Percentiles rank a stretch among this genome's conserved stretches.
Evolutionary conservation across 2,329 filamentous ascomycete species (phyloP).

Genomic region (Penicillium sp.): DNA sequence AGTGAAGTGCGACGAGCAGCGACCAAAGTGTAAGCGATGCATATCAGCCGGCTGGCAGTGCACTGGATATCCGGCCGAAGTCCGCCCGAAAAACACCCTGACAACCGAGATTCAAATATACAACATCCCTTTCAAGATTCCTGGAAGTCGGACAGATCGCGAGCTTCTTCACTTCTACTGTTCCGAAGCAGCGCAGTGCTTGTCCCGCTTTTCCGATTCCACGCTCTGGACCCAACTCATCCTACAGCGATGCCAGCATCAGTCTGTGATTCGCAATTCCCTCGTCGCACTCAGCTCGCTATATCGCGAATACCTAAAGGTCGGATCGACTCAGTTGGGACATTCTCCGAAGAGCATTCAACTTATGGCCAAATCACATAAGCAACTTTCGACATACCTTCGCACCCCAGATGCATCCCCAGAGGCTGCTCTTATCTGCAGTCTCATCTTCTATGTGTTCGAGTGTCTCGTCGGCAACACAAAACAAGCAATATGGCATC

Average conservation of each 20-base stretch:
- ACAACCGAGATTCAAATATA: constrained; percentile 26
- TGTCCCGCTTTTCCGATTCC: constrained; percentile 24
- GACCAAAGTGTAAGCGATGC: constrained; percentile 28
- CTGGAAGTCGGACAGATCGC: constrained; percentile 28
- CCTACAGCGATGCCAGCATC: constrained; percentile 25
- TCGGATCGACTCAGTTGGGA: not conserved
- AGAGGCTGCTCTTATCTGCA: constrained; percentile 30
- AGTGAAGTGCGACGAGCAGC: constrained; percentile 34
- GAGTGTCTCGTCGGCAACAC: constrained; percentile 30
- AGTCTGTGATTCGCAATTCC: constrained; percentile 27
- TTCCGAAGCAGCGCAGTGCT: constrained; percentile 17
- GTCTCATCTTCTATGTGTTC: constrained; percentile 30
- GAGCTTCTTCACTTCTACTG: constrained; percentile 31
- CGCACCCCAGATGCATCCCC: constrained; percentile 17
- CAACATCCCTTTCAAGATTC: constrained; percentile 29
- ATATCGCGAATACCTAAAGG: constrained; percentile 19
- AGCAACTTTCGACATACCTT: constrained; percentile 29
- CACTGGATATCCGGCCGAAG: constrained; percentile 20
- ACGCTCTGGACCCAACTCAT: constrained; percentile 25
- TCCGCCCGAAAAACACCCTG: not conserved
- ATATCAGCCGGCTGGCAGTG: constrained; percentile 27
- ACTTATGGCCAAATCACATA: constrained; percentile 27
- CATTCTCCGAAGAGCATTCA: constrained; percentile 8
- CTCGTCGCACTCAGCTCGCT: constrained; percentile 25
- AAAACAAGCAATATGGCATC: constrained; percentile 27